Evolutionary conservation across 768 basidiomycete genomes (phyloP).

Genomic region (Lactarius quietus): DNA sequence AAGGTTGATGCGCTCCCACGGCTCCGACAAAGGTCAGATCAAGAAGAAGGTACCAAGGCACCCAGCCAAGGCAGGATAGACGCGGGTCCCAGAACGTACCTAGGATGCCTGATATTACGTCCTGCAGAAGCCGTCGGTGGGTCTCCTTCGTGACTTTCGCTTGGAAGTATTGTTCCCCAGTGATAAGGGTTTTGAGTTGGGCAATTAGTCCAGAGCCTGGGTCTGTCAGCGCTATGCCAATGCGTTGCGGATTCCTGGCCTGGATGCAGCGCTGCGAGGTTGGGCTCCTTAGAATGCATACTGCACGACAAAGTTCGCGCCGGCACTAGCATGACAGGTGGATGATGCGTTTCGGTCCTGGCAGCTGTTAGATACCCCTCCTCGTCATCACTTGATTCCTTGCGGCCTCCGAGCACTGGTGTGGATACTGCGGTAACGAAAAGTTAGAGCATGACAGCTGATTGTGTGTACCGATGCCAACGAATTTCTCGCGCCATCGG

Average conservation of each 20-base stretch:
- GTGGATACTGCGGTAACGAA: not conserved
- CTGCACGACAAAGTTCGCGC: too few species aligned
- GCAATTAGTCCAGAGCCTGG: not conserved
- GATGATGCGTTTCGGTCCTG: not conserved
- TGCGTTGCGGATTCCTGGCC: not conserved
- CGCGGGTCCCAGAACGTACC: slow-evolving; percentile 5
- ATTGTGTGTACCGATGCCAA: not conserved
- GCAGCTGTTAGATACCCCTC: not conserved
- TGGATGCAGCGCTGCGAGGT: not conserved
- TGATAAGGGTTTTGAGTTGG: not conserved
- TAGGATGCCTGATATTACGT: slow-evolving; percentile 15
- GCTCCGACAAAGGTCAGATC: slow-evolving; percentile 6
- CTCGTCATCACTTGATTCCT: slow-evolving; percentile 4
- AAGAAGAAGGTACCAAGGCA: slow-evolving; percentile 5
- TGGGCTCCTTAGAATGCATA: not conserved
- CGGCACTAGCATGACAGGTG: not conserved
- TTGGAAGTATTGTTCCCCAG: not conserved
- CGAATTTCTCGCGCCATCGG: not conserved
- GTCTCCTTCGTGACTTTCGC: not conserved
- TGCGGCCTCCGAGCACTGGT: not conserved
- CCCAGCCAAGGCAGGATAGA: not conserved
- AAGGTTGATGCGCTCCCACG: not conserved
- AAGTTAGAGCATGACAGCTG: slow-evolving; percentile 2
- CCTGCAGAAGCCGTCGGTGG: not conserved
- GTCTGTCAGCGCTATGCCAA: not conserved